Conservation (phyloP, 352 stramenopile species). For the Pilasporangium apinafurcum region DNA sequence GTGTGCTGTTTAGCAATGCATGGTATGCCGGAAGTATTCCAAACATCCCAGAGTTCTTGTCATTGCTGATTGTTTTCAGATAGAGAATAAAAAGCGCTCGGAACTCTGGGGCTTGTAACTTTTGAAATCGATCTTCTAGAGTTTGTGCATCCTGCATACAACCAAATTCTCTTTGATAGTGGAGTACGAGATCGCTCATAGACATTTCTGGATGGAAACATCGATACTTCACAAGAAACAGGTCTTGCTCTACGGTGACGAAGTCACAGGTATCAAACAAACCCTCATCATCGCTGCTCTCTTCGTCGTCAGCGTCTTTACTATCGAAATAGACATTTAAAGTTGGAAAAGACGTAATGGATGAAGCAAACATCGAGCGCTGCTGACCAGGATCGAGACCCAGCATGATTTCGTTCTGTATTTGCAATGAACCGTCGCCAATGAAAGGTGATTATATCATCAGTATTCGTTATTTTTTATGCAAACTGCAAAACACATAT, state of each 20-base stretch:
- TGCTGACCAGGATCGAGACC: no score
- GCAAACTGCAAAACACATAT: no score
- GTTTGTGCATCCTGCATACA: constrained; percentile 17
- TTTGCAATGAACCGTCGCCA: no score
- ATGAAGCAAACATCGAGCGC: constrained; percentile 7
- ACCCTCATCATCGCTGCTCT: constrained; percentile 19
- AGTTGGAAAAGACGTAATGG: constrained; percentile 25
- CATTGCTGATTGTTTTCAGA: constrained; percentile 25
- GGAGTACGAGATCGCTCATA: constrained; percentile 20
- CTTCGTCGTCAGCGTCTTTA: constrained; percentile 8
- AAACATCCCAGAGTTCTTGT: constrained; percentile 25
- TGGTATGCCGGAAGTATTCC: constrained; percentile 41
- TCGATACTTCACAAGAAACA: constrained; percentile 49
- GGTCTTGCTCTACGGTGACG: constrained; percentile 42
- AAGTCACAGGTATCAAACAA: constrained; percentile 34
- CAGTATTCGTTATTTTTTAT: no score
- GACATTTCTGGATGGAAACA: constrained; percentile 51
- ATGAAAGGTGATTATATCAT: no score
- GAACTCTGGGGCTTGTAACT: constrained; percentile 28
- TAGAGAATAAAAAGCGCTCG: constrained; percentile 44
- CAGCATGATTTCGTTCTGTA: no score
- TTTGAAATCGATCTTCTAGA: constrained; percentile 29
- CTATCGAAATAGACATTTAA: constrained; percentile 8
- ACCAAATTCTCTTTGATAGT: constrained; percentile 45
- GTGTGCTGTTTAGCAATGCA: constrained; percentile 32